Percentiles rank a stretch among this genome's conserved stretches.
Evolutionary conservation across 75 land plant species (phyloP).

Genomic region (Ceratopteris richardii): DNA sequence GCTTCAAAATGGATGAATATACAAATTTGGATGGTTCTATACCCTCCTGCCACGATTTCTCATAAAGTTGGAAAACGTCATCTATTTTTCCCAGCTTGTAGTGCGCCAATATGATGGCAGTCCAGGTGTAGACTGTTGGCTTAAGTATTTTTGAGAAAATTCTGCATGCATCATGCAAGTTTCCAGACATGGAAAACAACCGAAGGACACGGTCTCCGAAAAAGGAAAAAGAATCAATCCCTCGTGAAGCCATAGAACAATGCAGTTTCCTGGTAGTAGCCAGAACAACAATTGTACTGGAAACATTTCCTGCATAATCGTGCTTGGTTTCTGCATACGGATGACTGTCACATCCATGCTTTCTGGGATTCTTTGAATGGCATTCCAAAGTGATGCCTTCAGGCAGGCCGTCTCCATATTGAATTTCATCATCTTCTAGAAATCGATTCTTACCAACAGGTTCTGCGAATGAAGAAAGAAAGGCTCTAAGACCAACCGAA

Average conservation of each 20-base stretch:
- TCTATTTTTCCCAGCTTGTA: constrained; percentile 6
- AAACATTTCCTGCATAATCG: too few relatives aligned
- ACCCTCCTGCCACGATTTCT: constrained; percentile 7
- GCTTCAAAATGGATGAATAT: constrained; percentile 17
- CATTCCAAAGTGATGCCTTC: too few relatives aligned
- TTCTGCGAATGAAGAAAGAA: too few relatives aligned
- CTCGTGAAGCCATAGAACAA: not conserved
- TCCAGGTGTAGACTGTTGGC: constrained; percentile 8
- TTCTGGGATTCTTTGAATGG: too few relatives aligned
- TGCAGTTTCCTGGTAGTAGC: not conserved
- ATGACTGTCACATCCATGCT: too few relatives aligned
- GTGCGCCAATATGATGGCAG: constrained; percentile 3
- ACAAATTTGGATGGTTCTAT: constrained; percentile 19
- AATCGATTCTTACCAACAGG: too few relatives aligned
- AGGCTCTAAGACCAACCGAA: too few relatives aligned
- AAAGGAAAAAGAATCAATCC: not conserved
- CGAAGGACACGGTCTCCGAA: not conserved
- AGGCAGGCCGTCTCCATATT: too few relatives aligned
- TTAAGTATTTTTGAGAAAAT: constrained; percentile 2
- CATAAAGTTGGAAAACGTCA: constrained; percentile 7
- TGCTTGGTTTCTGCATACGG: too few relatives aligned
- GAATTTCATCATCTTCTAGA: too few relatives aligned
- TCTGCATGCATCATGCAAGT: not conserved
- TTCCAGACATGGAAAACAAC: not conserved
- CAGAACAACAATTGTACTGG: too few relatives aligned